These are phyloP conservation scores for Pichia sp. DNA, from an alignment of 1,139 yeast genomes.

Conservation along the genomic window DNA sequence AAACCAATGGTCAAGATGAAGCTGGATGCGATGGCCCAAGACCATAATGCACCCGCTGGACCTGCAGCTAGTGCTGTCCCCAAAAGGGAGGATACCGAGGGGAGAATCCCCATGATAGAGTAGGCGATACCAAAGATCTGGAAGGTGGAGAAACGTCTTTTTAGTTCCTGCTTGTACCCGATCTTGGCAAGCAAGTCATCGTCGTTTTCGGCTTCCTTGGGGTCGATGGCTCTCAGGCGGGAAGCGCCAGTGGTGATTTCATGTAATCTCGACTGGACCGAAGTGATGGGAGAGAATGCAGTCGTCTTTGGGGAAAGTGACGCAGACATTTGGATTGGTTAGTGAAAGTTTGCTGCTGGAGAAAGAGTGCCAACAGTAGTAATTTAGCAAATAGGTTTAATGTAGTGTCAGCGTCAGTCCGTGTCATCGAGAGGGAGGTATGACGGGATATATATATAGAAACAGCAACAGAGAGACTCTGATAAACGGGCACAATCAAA, in stretches of 20 bases:
- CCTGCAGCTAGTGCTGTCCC: conserved; percentile 44
- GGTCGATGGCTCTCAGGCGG: background rate
- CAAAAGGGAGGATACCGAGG: conserved; percentile 41
- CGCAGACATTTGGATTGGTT: too few relatives aligned
- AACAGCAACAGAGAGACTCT: too few relatives aligned
- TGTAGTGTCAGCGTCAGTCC: too few relatives aligned
- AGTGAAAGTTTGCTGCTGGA: too few relatives aligned
- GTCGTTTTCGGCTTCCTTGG: background rate
- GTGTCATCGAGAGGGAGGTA: too few relatives aligned
- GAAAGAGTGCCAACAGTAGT: too few relatives aligned
- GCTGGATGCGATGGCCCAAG: conserved; percentile 53
- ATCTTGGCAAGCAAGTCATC: background rate
- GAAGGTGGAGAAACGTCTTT: conserved; percentile 42
- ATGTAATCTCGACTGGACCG: background rate
- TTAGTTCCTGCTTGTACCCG: conserved; percentile 47
- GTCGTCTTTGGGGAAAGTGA: too few relatives aligned
- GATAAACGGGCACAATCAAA: too few relatives aligned
- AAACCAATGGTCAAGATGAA: conserved; percentile 49
- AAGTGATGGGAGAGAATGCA: background rate
- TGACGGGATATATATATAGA: too few relatives aligned
- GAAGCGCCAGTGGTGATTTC: background rate
- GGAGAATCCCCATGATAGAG: conserved; percentile 49
- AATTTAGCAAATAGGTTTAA: too few relatives aligned
- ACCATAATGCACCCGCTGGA: conserved; percentile 58
- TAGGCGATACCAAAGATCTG: conserved; percentile 52